Percentiles rank a stretch among this genome's conserved stretches.
Conservation (phyloP, 345 rosid genomes). For the Anastatica hierochuntica region DNA sequence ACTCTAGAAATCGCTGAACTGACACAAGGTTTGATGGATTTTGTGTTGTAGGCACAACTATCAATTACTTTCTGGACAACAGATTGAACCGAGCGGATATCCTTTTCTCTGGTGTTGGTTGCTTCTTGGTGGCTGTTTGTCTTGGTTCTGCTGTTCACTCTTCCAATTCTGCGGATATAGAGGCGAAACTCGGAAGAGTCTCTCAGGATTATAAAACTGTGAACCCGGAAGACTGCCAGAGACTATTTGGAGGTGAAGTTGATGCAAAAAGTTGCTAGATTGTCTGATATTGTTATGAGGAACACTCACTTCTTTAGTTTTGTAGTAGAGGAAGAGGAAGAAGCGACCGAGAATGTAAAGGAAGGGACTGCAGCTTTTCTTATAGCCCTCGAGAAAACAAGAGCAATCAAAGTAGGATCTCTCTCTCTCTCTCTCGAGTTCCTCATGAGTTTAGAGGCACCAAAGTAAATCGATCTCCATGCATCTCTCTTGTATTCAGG, state of each 20-base stretch:
- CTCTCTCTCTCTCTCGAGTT: background rate
- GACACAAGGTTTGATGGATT: background rate
- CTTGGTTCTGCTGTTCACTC: slow-evolving; percentile 72
- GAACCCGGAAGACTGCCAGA: slow-evolving; percentile 1
- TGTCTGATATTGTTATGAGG: slow-evolving; percentile 14
- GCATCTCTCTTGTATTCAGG: slow-evolving; percentile 35
- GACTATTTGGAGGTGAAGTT: slow-evolving; percentile 15
- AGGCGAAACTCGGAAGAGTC: slow-evolving; percentile 32
- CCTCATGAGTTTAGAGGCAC: background rate
- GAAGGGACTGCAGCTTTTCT: slow-evolving; percentile 49
- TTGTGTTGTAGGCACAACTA: slow-evolving; percentile 45
- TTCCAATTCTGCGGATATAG: slow-evolving; percentile 58
- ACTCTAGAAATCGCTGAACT: background rate
- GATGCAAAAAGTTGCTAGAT: background rate
- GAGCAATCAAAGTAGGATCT: slow-evolving; percentile 54
- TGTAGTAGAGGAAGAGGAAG: slow-evolving; percentile 1
- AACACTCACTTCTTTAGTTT: slow-evolving; percentile 8
- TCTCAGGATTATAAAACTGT: slow-evolving; percentile 4
- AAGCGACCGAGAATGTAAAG: slow-evolving; percentile 25
- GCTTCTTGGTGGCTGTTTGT: slow-evolving; percentile 69
- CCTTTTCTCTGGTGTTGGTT: slow-evolving; percentile 69
- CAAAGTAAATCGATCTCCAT: background rate
- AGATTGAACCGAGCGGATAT: slow-evolving; percentile 53
- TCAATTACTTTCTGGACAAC: slow-evolving; percentile 72
- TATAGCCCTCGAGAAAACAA: slow-evolving; percentile 47